These are phyloP conservation scores for Gracilaria caudata DNA, from an alignment of 23 red algal genomes.

Conservation along the genomic window DNA sequence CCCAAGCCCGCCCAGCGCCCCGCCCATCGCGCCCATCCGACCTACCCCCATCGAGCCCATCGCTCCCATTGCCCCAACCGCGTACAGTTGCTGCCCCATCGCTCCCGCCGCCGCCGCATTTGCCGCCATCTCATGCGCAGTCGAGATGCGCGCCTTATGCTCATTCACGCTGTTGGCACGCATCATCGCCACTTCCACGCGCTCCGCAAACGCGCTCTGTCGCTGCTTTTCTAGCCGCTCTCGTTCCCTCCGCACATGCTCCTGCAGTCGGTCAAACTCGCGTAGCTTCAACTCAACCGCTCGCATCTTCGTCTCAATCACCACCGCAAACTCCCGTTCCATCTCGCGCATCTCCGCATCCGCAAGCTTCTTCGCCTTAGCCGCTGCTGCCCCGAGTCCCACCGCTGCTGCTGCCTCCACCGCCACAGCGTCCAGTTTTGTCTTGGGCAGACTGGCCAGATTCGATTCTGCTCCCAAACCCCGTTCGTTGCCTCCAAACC, in stretches of 20 bases:
- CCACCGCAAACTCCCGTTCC: conserved; percentile 69
- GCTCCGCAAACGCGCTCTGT: conserved; percentile 70
- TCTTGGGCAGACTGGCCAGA: conserved; percentile 24
- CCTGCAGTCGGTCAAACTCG: conserved; percentile 79
- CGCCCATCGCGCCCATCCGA: background rate
- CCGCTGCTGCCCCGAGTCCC: conserved; percentile 82
- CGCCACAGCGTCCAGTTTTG: conserved; percentile 55
- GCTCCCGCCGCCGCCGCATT: conserved; percentile 39
- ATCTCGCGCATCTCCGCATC: conserved; percentile 82
- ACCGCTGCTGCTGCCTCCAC: conserved; percentile 69
- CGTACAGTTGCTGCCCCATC: conserved; percentile 28
- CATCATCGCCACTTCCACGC: conserved; percentile 49
- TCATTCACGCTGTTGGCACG: conserved; percentile 16
- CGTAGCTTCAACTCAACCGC: conserved; percentile 81
- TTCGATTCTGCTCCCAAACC: background rate
- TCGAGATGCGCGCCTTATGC: conserved; percentile 13
- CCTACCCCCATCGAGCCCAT: background rate
- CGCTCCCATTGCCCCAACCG: conserved; percentile 15
- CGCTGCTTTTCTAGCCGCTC: conserved; percentile 80
- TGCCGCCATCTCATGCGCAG: conserved; percentile 22
- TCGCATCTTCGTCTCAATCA: conserved; percentile 74
- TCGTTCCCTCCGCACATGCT: conserved; percentile 62
- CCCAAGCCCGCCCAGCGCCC: background rate
- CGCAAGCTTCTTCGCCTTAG: conserved; percentile 62
- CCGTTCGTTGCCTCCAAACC: background rate